phyloP scores from a whole-genome alignment of 2,329 filamentous ascomycete species.

The Apiospora malaysiana region DNA sequence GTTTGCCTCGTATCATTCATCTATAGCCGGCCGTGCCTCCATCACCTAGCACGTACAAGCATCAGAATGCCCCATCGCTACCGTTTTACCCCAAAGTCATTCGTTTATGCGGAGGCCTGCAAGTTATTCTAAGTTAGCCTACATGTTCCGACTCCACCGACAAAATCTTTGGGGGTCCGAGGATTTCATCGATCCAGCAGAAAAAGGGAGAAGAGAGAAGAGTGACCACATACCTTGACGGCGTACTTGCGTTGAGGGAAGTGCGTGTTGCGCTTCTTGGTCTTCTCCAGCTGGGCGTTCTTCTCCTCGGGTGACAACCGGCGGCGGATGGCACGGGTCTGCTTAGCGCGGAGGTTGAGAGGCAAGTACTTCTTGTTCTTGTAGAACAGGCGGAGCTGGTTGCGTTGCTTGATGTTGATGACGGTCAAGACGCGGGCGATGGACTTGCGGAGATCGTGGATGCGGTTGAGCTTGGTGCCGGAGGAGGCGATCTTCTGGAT shows the following conservation, averaged over 20 bases:
- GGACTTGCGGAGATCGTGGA: slow-evolving; percentile 99
- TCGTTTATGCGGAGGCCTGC: slow-evolving; percentile 22
- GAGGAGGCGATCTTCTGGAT: slow-evolving; percentile 98
- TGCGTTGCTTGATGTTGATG: slow-evolving; percentile 99
- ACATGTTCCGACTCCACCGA: neutral
- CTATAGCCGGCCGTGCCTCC: slow-evolving; percentile 17
- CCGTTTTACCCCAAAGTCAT: slow-evolving; percentile 19
- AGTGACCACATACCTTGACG: slow-evolving; percentile 81
- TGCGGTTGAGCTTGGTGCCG: slow-evolving; percentile 95
- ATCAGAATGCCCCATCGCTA: slow-evolving; percentile 17
- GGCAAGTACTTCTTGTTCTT: slow-evolving; percentile 99
- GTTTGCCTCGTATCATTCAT: slow-evolving; percentile 15
- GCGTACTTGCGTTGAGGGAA: slow-evolving; percentile 99
- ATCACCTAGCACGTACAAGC: slow-evolving; percentile 18
- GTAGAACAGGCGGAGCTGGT: slow-evolving; percentile 98
- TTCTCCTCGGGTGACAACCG: slow-evolving; percentile 92
- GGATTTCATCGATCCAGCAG: neutral
- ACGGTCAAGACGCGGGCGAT: slow-evolving; percentile 98
- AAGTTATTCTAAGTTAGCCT: neutral
- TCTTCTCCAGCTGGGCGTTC: slow-evolving; percentile 84
- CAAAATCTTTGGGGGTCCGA: neutral
- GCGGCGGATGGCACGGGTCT: slow-evolving; percentile 97
- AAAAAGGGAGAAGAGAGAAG: neutral
- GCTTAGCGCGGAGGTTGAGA: slow-evolving; percentile 97
- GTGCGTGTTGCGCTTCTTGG: slow-evolving; percentile 93